Conservation (phyloP, 169 alveolate species). For the Plasmodium ovale region DNA sequence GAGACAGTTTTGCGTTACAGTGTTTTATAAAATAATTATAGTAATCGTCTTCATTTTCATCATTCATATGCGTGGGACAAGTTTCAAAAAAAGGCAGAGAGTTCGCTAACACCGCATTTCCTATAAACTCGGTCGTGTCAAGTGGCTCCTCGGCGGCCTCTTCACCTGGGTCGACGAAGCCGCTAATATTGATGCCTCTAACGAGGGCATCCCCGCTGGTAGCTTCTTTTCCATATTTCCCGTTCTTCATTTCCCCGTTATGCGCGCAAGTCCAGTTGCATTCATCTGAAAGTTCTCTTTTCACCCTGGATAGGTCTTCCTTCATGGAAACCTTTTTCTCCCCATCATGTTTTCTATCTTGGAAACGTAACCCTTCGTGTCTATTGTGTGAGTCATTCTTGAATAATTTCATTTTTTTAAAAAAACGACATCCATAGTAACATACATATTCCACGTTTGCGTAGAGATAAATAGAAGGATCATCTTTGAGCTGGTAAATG, state of each 20-base stretch:
- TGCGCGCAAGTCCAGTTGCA: too few relatives aligned
- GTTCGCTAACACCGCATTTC: not conserved
- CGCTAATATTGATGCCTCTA: too few relatives aligned
- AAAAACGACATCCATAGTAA: not conserved
- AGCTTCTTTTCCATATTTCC: too few relatives aligned
- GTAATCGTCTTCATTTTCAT: not conserved
- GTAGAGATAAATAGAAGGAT: not conserved
- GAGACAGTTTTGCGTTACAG: not conserved
- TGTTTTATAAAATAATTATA: not conserved
- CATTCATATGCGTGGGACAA: conserved; percentile 9
- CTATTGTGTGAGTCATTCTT: not conserved
- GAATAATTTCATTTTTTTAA: not conserved
- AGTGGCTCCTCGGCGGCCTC: not conserved
- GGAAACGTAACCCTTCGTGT: not conserved
- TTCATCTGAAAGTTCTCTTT: too few relatives aligned
- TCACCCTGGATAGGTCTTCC: too few relatives aligned
- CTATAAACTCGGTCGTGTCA: conserved; percentile 11
- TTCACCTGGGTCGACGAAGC: not conserved
- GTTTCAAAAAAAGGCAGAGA: conserved; percentile 4
- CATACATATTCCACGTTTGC: not conserved
- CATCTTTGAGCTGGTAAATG: not conserved
- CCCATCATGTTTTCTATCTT: too few relatives aligned
- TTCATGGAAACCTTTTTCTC: too few relatives aligned
- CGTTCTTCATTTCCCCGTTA: too few relatives aligned
- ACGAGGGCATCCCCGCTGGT: too few relatives aligned